A percentile compares a stretch with the other conserved stretches of the same genome.
These are phyloP conservation scores for Pochonia chlamydosporia DNA, from an alignment of 2,329 filamentous ascomycete species.

Conservation along the genomic window DNA sequence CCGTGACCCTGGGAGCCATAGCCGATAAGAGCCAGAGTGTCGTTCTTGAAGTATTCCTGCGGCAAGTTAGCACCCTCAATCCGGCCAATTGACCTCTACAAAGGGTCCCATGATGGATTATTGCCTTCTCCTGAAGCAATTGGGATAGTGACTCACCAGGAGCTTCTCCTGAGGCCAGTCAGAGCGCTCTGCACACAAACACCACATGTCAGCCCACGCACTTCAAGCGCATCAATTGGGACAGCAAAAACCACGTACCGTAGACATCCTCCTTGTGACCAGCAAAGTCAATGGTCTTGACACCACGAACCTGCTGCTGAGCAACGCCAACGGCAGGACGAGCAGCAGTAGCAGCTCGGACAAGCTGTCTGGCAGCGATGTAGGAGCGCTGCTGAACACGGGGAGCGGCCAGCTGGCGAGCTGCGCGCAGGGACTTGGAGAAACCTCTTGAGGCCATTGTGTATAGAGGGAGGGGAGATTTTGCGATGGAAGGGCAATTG, in stretches of 20 bases:
- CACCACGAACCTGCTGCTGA: slow-evolving; percentile 74
- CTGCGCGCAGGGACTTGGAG: slow-evolving; percentile 58
- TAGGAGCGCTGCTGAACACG: slow-evolving; percentile 58
- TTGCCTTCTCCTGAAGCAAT: not conserved
- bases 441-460: slow-evolving; percentile 76
- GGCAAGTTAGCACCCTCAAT: slow-evolving; percentile 7
- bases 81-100: not conserved
- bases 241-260: slow-evolving; percentile 48
- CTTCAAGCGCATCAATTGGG: not conserved
- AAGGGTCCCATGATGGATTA: not conserved
- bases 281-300: slow-evolving; percentile 99
- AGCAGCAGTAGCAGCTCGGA: slow-evolving; percentile 41
- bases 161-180: slow-evolving; percentile 99
- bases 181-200: slow-evolving; percentile 69
- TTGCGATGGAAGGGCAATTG: slow-evolving; percentile 15
- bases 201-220: slow-evolving; percentile 11
- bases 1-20: slow-evolving; percentile 98
- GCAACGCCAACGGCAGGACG: slow-evolving; percentile 42
- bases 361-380: slow-evolving; percentile 52
- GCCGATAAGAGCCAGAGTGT: slow-evolving; percentile 97
- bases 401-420: slow-evolving; percentile 56
- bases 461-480: slow-evolving; percentile 18
- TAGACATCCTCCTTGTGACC: slow-evolving; percentile 92
- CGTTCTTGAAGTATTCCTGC: slow-evolving; percentile 99
- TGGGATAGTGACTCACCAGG: slow-evolving; percentile 56